These are phyloP conservation scores for Zygosaccharomyces sapae DNA, from an alignment of 1,139 yeast genomes.

Conservation along the genomic window DNA sequence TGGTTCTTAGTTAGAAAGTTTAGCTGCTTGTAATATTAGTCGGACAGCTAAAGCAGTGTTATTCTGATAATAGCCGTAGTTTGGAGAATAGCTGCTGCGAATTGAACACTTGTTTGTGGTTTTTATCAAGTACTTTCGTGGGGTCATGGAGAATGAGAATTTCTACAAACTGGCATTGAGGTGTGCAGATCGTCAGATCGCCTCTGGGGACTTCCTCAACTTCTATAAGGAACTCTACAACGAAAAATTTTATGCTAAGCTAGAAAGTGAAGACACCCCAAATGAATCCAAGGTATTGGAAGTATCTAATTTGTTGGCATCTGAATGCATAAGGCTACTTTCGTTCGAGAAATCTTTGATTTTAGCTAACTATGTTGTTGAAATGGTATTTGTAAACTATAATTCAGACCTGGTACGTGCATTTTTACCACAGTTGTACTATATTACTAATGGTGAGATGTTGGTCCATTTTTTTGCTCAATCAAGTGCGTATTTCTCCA, in stretches of 20 bases:
- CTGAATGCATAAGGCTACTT: slow-evolving; percentile 25
- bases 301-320: slow-evolving; percentile 18
- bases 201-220: slow-evolving; percentile 31
- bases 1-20: too few relatives aligned
- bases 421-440: slow-evolving; percentile 26
- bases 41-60: too few relatives aligned
- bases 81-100: too few relatives aligned
- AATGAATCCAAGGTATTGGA: slow-evolving; percentile 16
- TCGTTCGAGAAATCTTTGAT: slow-evolving; percentile 23
- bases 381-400: slow-evolving; percentile 33
- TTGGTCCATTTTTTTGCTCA: slow-evolving; percentile 31
- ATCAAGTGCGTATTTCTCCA: slow-evolving; percentile 27
- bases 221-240: slow-evolving; percentile 35
- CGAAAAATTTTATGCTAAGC: slow-evolving; percentile 25
- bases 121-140: neutral
- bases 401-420: slow-evolving; percentile 27
- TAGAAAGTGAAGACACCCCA: slow-evolving; percentile 23
- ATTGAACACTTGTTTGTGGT: too few relatives aligned
- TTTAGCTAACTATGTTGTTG: slow-evolving; percentile 32
- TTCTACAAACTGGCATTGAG: slow-evolving; percentile 27
- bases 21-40: too few relatives aligned
- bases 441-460: slow-evolving; percentile 19
- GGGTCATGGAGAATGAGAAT: slow-evolving; percentile 22
- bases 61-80: too few relatives aligned
- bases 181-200: slow-evolving; percentile 30